phyloP scores from a whole-genome alignment of 148 eudicot species.

The Diospyros kaki region DNA sequence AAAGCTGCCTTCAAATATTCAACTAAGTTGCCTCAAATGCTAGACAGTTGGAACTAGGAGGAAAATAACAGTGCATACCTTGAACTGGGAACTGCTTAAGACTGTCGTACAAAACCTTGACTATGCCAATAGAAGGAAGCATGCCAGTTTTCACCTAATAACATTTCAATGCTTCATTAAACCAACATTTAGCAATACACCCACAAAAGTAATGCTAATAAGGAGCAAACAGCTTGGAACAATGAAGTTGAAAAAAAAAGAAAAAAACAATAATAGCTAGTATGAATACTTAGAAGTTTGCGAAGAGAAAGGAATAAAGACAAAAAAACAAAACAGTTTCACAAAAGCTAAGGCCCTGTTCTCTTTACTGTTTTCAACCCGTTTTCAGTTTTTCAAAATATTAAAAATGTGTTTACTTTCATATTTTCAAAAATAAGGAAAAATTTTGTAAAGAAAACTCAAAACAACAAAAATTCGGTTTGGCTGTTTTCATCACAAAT shows the following conservation, averaged over 20 bases:
- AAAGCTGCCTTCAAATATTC: conserved; percentile 69
- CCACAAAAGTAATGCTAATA: not conserved
- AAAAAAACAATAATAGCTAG: not conserved
- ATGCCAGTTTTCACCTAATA: conserved; percentile 90
- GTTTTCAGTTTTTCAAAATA: too few relatives aligned
- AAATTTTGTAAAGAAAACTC: too few relatives aligned
- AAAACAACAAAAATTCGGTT: too few relatives aligned
- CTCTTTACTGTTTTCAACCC: too few relatives aligned
- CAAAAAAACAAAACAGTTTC: not conserved
- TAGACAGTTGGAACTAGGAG: conserved; percentile 11
- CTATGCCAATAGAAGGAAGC: conserved; percentile 81
- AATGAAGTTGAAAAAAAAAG: not conserved
- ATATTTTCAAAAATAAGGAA: too few relatives aligned
- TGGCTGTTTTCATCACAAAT: too few relatives aligned
- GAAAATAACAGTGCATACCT: conserved; percentile 40
- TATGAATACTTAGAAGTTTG: not conserved
- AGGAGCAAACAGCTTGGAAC: not conserved
- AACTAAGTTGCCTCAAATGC: conserved; percentile 25
- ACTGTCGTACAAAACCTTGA: conserved; percentile 50
- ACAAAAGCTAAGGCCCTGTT: too few relatives aligned
- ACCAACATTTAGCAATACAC: not conserved
- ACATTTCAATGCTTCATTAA: conserved; percentile 9
- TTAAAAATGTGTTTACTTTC: too few relatives aligned
- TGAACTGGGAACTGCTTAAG: conserved; percentile 64
- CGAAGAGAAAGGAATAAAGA: not conserved